Base-by-base conservation (phyloP, 2,329 filamentous ascomycete species). In the Triangularia verruculosa region DNA sequence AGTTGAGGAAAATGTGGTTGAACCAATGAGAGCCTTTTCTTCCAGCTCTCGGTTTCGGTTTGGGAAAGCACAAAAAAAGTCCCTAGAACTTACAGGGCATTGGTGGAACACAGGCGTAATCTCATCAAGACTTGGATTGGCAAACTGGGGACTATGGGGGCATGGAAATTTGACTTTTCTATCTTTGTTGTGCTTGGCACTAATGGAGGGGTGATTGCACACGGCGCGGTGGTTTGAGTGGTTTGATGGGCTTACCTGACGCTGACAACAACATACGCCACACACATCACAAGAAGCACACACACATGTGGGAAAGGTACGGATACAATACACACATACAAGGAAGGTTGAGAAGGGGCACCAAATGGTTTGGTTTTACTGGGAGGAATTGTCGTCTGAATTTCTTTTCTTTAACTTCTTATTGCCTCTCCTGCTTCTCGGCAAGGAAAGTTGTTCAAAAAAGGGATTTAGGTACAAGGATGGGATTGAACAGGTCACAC, bases 91-190 rank as follows among this genome's bases (percentile, higher is more conserved):
- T n/a, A 25, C 22, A 2, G 53, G 20, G 24, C 34, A 34, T n/a
- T 32, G 51, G 20, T 12, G 32, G 51, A 39, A 57, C 27, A 13
- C 15, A 39, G 59, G 60, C 60, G 32, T 34, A 59, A 59, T 25
- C 17, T 4, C 22, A 34, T 30, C 54, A 57, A 47, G 39, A 47
- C 15, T 20, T 22, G 55, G 55, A 39, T 9, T 5, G 28, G 24
- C 24, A 30, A 57, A 57, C 55, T 57, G 24, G 55, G 5, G 22
- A 17, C 1, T 6, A 54, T n/a, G 51, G 51, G n/a, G 25, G 25
- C 47, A 59, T 59, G 39, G 57, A 32, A 32, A 20, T 51, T 59
- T 51, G 34, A 51, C 24, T 32, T 57, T 27, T 57, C 27, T 28
- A 34, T 24, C 22, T 39, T 32, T 57, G 15, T 22, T 47, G 56